Conservation (phyloP, 345 rosid genomes). For the Arabis alpina region DNA sequence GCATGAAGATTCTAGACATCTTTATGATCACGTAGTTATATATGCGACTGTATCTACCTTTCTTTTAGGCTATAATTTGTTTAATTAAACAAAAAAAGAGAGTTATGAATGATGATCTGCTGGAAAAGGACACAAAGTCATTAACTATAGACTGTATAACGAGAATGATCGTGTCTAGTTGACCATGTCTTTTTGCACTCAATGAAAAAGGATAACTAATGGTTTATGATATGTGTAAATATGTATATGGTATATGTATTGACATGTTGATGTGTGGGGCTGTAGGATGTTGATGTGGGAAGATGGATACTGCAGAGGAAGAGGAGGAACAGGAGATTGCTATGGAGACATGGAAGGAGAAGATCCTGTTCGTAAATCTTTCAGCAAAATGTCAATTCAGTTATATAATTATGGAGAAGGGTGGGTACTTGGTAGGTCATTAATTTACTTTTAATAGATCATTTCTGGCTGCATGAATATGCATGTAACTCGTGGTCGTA, state of each 20-base stretch:
- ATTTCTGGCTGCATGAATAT: slow-evolving; percentile 24
- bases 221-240: not conserved
- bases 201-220: not conserved
- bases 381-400: slow-evolving; percentile 99
- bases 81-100: not conserved
- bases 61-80: not conserved
- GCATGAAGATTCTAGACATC: slow-evolving; percentile 22
- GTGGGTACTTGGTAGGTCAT: slow-evolving; percentile 99
- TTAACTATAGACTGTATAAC: not conserved
- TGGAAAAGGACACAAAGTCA: not conserved
- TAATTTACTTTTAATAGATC: slow-evolving; percentile 24
- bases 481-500: not conserved
- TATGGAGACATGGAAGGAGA: slow-evolving; percentile 87
- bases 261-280: slow-evolving; percentile 15
- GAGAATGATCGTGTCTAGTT: not conserved
- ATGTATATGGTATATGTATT: not conserved
- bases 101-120: slow-evolving; percentile 6
- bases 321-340: slow-evolving; percentile 68
- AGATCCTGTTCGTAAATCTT: slow-evolving; percentile 92
- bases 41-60: not conserved
- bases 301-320: slow-evolving; percentile 94
- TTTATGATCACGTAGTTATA: slow-evolving; percentile 2
- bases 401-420: slow-evolving; percentile 99
- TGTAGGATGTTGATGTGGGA: slow-evolving; percentile 99
- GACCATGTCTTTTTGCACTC: no score